Percentiles rank a stretch among this genome's conserved stretches.
phyloP scores from a whole-genome alignment of 73 alveolate genomes.

The Paramecium bursaria region DNA sequence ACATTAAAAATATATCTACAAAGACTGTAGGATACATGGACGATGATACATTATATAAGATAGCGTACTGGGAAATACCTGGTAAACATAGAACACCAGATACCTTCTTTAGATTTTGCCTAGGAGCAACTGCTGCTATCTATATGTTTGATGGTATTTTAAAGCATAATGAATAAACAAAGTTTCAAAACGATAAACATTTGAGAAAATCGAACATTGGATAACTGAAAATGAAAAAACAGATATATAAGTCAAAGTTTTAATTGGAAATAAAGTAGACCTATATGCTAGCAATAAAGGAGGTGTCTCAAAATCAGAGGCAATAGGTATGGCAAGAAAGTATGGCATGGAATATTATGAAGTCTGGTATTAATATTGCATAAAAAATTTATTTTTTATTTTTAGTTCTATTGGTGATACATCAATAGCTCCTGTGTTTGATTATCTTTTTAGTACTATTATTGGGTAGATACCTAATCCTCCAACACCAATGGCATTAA shows the following conservation, averaged over 20 bases:
- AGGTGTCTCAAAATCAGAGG: conserved; percentile 97
- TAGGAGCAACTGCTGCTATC: conserved; percentile 97
- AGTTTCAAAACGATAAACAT: conserved; percentile 92
- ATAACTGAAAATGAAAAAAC: conserved; percentile 93
- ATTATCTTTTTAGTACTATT: conserved; percentile 90
- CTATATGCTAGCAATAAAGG: conserved; percentile 90
- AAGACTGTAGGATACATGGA: conserved; percentile 82
- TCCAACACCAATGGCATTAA: conserved; percentile 92
- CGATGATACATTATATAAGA: conserved; percentile 83
- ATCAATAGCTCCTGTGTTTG: conserved; percentile 89
- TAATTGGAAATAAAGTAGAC: conserved; percentile 95
- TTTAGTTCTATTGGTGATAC: conserved; percentile 91
- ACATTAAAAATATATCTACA: not conserved
- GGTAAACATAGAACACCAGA: conserved; percentile 97
- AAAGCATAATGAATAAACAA: not conserved
- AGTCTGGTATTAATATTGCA: conserved; percentile 65
- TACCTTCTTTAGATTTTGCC: conserved; percentile 90
- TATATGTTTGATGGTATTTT: conserved; percentile 88
- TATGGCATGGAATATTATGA: conserved; percentile 96
- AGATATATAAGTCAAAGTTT: conserved; percentile 92
- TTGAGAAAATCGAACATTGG: conserved; percentile 96
- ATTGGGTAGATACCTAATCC: conserved; percentile 93
- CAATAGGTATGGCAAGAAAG: conserved; percentile 94
- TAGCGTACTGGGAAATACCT: conserved; percentile 97
- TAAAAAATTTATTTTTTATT: not conserved